These are phyloP conservation scores for Conticribra weissflogii DNA, from an alignment of 108 stramenopile genomes.

Conservation along the genomic window DNA sequence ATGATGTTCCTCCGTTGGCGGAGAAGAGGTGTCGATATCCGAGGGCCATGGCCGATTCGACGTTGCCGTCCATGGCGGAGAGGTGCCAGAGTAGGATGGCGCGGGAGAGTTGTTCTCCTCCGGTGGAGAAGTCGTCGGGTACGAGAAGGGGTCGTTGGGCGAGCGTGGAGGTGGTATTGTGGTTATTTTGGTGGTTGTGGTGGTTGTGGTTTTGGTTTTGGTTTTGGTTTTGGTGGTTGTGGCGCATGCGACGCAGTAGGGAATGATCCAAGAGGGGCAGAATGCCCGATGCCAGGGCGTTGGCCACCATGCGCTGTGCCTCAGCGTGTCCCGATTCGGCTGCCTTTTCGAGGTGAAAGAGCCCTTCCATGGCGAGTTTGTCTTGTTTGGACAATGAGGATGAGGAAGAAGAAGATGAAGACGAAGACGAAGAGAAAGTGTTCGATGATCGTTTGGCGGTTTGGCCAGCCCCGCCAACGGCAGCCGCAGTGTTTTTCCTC, in stretches of 20 bases:
- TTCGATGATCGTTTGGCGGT: neutral
- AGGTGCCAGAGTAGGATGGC: constrained; percentile 75
- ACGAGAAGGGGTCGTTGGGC: constrained; percentile 45
- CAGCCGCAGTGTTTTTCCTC: neutral
- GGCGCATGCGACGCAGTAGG: constrained; percentile 38
- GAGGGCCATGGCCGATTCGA: constrained; percentile 76
- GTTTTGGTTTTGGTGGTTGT: constrained; percentile 10
- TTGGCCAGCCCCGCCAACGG: neutral
- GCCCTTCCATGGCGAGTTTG: constrained; percentile 34
- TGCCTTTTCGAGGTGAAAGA: constrained; percentile 65
- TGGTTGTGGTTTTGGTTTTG: neutral
- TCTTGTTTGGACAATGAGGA: constrained; percentile 31
- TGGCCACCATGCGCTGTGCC: constrained; percentile 78
- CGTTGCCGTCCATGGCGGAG: constrained; percentile 63
- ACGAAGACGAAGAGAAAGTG: constrained; percentile 11
- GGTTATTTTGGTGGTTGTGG: no score
- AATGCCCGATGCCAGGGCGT: constrained; percentile 73
- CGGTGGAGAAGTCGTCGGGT: constrained; percentile 55
- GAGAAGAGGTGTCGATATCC: constrained; percentile 48
- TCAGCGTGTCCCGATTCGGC: constrained; percentile 73
- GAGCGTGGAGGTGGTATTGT: constrained; percentile 39
- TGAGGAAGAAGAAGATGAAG: neutral
- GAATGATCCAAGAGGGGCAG: constrained; percentile 64
- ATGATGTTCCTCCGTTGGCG: constrained; percentile 34
- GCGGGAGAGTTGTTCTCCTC: constrained; percentile 52